Evolutionary conservation across 139 green algal species (phyloP).

Genomic region (Yamagishiella unicocca): DNA sequence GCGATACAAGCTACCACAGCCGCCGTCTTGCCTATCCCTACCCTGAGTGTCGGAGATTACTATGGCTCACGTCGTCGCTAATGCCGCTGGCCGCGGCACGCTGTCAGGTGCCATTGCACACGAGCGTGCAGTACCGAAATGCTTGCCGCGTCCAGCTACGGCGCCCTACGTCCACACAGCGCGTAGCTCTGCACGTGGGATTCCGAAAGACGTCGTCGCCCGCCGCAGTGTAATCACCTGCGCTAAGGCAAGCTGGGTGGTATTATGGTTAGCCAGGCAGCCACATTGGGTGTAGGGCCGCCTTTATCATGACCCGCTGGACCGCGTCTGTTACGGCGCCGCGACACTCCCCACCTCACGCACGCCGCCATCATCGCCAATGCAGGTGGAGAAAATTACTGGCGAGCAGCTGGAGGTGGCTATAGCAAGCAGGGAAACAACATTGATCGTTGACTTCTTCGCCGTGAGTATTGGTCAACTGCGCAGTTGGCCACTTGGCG

Average conservation of each 20-base stretch:
- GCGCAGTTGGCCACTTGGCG: no score
- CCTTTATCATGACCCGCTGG: not conserved
- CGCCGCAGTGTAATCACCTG: not conserved
- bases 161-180: not conserved
- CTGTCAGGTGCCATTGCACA: not conserved
- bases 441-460: slow-evolving; percentile 96
- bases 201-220: not conserved
- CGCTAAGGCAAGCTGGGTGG: not conserved
- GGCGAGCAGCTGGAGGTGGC: slow-evolving; percentile 88
- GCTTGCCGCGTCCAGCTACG: not conserved
- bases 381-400: slow-evolving; percentile 83
- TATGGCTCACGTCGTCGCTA: not conserved
- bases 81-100: not conserved
- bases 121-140: not conserved
- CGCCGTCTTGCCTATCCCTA: not conserved
- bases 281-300: not conserved
- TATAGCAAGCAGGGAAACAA: slow-evolving; percentile 76
- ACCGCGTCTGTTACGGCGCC: not conserved
- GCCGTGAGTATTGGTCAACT: no score
- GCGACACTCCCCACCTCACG: no score
- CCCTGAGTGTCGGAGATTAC: not conserved
- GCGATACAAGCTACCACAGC: no score
- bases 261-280: not conserved
- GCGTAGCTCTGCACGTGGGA: not conserved
- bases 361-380: no score